Conservation (phyloP, 2,329 filamentous ascomycete species). For the Chaetomium sp. region DNA sequence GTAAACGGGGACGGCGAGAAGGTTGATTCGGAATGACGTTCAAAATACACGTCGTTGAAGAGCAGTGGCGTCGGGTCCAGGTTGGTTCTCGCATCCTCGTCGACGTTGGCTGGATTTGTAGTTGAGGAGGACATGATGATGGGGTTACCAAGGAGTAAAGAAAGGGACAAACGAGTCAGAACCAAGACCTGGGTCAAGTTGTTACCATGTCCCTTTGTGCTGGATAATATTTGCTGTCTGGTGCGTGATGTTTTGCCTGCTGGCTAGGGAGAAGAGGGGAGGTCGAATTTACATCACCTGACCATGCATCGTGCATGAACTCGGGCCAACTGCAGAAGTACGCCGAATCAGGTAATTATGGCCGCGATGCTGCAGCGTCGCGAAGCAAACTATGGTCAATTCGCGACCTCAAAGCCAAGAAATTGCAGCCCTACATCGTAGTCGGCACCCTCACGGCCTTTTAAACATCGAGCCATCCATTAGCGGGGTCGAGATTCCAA, state of each 20-base stretch:
- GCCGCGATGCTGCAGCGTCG: too few relatives aligned
- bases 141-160: too few relatives aligned
- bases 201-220: neutral
- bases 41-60: neutral
- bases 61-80: neutral
- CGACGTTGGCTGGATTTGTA: neutral
- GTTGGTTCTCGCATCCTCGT: neutral
- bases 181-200: neutral
- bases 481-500: too few relatives aligned
- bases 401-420: too few relatives aligned
- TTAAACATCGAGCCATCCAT: too few relatives aligned
- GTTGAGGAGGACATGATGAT: too few relatives aligned
- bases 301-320: neutral
- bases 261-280: neutral
- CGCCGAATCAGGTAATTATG: too few relatives aligned
- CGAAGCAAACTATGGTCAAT: too few relatives aligned
- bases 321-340: too few relatives aligned
- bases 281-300: neutral
- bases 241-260: neutral
- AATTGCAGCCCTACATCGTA: too few relatives aligned
- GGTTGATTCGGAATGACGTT: neutral
- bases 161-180: too few relatives aligned
- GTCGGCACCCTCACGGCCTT: too few relatives aligned
- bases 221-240: neutral
- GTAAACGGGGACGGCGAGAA: neutral